Evolutionary conservation across 2,329 filamentous ascomycete genomes (phyloP).

Genomic region (Arthrobotrys entomopaga): DNA sequence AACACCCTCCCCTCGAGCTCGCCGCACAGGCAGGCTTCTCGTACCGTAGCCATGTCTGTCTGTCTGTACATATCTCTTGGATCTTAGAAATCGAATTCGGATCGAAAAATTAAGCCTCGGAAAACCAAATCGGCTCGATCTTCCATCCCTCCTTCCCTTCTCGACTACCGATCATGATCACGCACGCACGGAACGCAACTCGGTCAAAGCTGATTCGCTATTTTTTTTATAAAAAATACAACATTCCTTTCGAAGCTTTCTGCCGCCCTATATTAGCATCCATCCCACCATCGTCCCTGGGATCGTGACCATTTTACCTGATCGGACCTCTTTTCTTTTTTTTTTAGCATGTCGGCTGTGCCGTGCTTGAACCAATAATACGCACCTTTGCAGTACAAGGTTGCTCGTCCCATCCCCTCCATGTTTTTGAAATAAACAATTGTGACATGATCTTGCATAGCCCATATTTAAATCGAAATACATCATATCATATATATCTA

Average conservation of each 20-base stretch:
- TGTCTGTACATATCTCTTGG: not conserved
- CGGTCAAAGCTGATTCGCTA: constrained; percentile 7
- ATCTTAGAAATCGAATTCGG: constrained; percentile 5
- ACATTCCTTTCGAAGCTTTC: constrained; percentile 9
- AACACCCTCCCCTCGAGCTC: no score
- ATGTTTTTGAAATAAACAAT: no score
- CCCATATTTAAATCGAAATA: no score
- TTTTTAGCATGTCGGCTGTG: no score
- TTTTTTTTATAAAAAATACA: not conserved
- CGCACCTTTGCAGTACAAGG: no score
- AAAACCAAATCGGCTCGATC: not conserved
- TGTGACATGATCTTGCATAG: no score
- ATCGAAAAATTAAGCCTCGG: not conserved
- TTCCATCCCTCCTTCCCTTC: constrained; percentile 5
- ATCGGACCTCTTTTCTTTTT: constrained; percentile 1
- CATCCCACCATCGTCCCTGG: not conserved
- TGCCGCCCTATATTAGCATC: no score
- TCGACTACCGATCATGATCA: constrained; percentile 7
- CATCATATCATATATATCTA: no score
- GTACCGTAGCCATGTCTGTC: no score
- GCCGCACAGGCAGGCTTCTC: no score
- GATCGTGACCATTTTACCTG: constrained; percentile 10
- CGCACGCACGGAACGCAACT: constrained; percentile 18
- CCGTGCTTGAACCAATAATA: no score
- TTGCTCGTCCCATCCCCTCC: no score